Evolutionary conservation across 129 eudicot species (phyloP).

Genomic region (Artemisia tridentata): DNA sequence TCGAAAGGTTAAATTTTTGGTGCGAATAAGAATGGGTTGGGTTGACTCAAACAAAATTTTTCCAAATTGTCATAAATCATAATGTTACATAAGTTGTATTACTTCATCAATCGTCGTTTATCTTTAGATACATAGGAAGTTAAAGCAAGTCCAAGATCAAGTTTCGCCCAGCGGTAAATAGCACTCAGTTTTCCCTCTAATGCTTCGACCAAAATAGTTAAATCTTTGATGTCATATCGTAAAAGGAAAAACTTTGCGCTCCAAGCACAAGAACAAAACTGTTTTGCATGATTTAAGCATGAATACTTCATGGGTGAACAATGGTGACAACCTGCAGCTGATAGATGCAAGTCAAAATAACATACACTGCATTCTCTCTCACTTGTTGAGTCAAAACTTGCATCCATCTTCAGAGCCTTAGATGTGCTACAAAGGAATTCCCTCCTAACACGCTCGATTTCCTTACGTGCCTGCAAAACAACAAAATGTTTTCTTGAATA

Average conservation of each 20-base stretch:
- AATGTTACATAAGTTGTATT: too few relatives aligned
- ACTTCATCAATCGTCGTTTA: too few relatives aligned
- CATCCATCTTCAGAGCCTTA: constrained; percentile 84
- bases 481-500: too few relatives aligned
- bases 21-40: too few relatives aligned
- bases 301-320: constrained; percentile 93
- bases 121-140: constrained; percentile 71
- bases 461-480: too few relatives aligned
- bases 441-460: constrained; percentile 82
- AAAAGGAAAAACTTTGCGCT: constrained; percentile 83
- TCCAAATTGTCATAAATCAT: too few relatives aligned
- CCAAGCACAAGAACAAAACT: constrained; percentile 86
- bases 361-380: constrained; percentile 95
- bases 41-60: too few relatives aligned
- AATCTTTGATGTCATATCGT: constrained; percentile 78
- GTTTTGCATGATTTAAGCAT: constrained; percentile 92
- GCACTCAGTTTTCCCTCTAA: constrained; percentile 96
- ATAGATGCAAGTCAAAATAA: constrained; percentile 82
- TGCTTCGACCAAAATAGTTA: constrained; percentile 85
- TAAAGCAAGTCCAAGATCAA: constrained; percentile 80
- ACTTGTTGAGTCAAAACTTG: constrained; percentile 70
- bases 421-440: constrained; percentile 78
- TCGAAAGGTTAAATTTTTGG: too few relatives aligned
- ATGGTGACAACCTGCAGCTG: constrained; percentile 88
- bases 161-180: constrained; percentile 92